Base-by-base conservation (phyloP, 257 asterid genomes). In the Petunia axillaris region DNA sequence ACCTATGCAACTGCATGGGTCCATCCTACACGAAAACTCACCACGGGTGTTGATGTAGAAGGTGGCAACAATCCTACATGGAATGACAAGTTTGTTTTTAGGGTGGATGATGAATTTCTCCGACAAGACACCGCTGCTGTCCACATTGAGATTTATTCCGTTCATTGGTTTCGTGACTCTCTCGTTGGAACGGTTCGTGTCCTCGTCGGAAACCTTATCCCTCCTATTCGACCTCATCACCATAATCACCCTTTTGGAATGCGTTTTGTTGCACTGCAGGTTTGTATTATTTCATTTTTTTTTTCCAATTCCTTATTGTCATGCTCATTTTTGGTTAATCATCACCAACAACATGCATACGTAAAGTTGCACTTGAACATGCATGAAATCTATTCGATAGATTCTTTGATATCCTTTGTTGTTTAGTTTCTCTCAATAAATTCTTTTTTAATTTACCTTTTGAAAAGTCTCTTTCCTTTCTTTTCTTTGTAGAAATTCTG, bases 251-350 rank as follows among this genome's bases (percentile, higher is more conserved):
- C 87, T 16, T 36, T 81, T 8, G 98, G 97, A 64, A 92, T 91
- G 97, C 94, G 97, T 4, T 95, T 91, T 78, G 90, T 95, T 14
- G 98, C 99, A 60, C 97, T 95, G 68, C 99, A 95, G 92, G 98
- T 95, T 79, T 36, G 36, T 75, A 36, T 5, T 67, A 2, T 15
- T 48, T 35, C 2, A 14, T 7, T 46, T 80, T 35, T n/a, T 58
- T 52, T 11, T n/a, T 7, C 5, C 5, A 9, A 4, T 35, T 36
- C 15, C 6, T 55, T 6, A 5, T 55, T 35, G n/a, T 55, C 25
- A 55, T 15, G 62, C 5, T 55, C 2, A 1, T 52, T 52, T 14
- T 52, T 52, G 55, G 55, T 9, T 52, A 52, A 8, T 0, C 4
- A 52, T 52, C 3, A 52, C 55, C 3, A 55, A 55, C 0, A 55